Base-by-base conservation (phyloP, 2,329 filamentous ascomycete genomes). In the Talaromyces piceae region DNA sequence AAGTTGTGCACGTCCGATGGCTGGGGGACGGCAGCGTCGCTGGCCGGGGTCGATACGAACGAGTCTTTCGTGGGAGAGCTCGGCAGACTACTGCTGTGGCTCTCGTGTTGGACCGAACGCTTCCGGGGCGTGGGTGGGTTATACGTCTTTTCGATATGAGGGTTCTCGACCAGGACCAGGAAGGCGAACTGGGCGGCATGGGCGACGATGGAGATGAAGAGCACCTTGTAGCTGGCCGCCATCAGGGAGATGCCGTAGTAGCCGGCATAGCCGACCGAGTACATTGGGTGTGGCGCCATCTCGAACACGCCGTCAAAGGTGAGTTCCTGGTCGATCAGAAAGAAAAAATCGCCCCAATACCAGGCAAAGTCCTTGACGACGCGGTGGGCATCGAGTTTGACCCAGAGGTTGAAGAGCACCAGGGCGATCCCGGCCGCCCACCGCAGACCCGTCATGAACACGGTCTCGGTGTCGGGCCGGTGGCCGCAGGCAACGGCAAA, bases 341-440 rank as follows among this genome's bases (percentile, higher is more conserved):
- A 98, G 77, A 97, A 98, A 73, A 97, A 97, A 71, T 98, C 93
- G 55, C 93, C 93, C 93, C 93, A 98, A 72, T 97, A 98, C 93
- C 93, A 98, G 25, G 93, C 93, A 73, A 91, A 98, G 71, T 98
- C 93, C 71, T 97, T 97, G 65, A 98, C 93, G 46, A 98, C 93
- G 55, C 93, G 82, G 70, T 98, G 93, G 18, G 93, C 93, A 70
- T 98, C 93, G 56, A 98, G 78, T 73, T 98, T 98, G 57, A 98
- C 93, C 91, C 93, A 97, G 20, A 97, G 78, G 68, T 97, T 98
- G 79, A 98, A 97, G 52, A 87, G 78, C 56, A 98, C 85, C 23
- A 97, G 78, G 37, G 79, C 71, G 58, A 91, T 79, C 47, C 93
- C 93, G 44, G 84, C 77, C 3, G 75, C 65, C 93, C 93, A 98